phyloP scores from a whole-genome alignment of 169 alveolate species.

The Eimeria praecox region DNA sequence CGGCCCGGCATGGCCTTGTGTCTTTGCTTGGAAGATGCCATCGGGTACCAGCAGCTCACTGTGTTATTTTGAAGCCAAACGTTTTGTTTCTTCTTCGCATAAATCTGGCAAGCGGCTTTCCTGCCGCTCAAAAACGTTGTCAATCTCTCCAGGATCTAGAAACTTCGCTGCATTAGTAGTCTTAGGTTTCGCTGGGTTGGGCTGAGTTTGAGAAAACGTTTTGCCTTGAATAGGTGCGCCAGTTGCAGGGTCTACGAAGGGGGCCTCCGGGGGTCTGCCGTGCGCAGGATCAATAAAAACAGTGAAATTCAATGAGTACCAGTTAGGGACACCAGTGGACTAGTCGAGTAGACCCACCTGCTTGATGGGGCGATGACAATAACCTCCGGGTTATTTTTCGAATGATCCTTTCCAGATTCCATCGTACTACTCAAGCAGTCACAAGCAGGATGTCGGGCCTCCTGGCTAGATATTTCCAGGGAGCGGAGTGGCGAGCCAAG shows the following conservation, averaged over 20 bases:
- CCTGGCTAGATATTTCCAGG: not conserved
- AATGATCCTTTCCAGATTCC: constrained; percentile 13
- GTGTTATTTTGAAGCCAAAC: not conserved
- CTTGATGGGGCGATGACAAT: constrained; percentile 58
- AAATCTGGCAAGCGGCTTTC: constrained; percentile 64
- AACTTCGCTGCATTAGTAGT: constrained; percentile 15
- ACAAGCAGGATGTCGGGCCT: not conserved
- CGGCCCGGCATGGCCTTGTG: not conserved
- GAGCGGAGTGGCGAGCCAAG: not conserved
- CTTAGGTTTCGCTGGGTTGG: not conserved
- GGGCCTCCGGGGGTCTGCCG: constrained; percentile 66
- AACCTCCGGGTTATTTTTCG: constrained; percentile 20
- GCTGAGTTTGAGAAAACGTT: not conserved
- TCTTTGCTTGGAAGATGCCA: not conserved
- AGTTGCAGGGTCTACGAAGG: constrained; percentile 61
- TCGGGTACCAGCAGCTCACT: not conserved
- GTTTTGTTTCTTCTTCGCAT: not conserved
- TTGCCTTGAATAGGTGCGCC: constrained; percentile 70
- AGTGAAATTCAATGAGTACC: not conserved
- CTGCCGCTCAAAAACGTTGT: constrained; percentile 34
- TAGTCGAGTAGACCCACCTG: constrained; percentile 39
- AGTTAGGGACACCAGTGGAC: not conserved
- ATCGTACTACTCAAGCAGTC: not conserved
- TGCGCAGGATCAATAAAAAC: not conserved
- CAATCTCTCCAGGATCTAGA: constrained; percentile 54